Conservation (phyloP, 495 filamentous ascomycete species). For the Apodospora peruviana region DNA sequence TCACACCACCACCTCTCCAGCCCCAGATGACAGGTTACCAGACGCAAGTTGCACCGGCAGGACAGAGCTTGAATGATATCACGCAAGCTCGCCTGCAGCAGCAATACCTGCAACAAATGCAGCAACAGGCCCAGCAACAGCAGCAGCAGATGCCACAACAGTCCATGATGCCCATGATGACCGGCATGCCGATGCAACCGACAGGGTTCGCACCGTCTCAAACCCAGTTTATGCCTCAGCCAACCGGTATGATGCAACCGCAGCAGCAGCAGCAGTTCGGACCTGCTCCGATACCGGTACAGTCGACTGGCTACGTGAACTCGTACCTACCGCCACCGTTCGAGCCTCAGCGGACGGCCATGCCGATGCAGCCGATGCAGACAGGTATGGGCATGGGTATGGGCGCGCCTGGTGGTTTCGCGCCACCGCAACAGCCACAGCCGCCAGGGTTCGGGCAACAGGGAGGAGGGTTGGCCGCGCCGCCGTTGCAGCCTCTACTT, state of each 20-base stretch:
- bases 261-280: constrained; percentile 38
- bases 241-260: constrained; percentile 35
- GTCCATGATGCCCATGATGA: constrained; percentile 34
- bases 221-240: constrained; percentile 45
- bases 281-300: constrained; percentile 47
- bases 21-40: constrained; percentile 78
- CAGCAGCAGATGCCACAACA: constrained; percentile 32
- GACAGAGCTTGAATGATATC: constrained; percentile 70
- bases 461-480: constrained; percentile 2
- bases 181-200: constrained; percentile 42
- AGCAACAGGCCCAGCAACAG: constrained; percentile 38
- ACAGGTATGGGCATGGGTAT: constrained; percentile 47
- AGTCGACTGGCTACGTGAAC: constrained; percentile 68
- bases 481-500: constrained; percentile 50
- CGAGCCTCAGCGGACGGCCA: constrained; percentile 40
- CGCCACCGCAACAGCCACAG: constrained; percentile 50
- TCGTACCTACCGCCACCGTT: constrained; percentile 45
- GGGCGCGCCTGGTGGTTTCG: constrained; percentile 55
- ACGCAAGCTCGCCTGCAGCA: constrained; percentile 62
- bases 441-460: constrained; percentile 46
- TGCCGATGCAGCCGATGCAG: constrained; percentile 50
- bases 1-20: constrained; percentile 69
- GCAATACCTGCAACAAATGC: constrained; percentile 35
- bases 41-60: constrained; percentile 58
- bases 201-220: constrained; percentile 48